Evolutionary conservation across 805 yeast species (phyloP).

Genomic region (Candida sakaeoensis): DNA sequence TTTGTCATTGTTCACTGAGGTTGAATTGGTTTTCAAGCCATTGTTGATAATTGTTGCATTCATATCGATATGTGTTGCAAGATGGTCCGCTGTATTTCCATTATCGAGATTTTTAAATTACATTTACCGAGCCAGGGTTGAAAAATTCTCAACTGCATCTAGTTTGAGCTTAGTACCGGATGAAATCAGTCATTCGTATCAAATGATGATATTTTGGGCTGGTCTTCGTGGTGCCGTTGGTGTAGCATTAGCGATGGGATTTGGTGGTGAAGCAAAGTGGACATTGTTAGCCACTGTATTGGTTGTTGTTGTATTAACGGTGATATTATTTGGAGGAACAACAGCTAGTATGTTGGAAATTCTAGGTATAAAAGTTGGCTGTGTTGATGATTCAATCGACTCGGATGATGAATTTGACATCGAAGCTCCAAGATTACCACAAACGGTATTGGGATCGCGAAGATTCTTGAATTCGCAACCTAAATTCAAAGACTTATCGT

Average conservation of each 20-base stretch:
- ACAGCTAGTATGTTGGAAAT: conserved; percentile 98
- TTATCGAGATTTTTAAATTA: conserved; percentile 80
- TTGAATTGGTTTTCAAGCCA: conserved; percentile 92
- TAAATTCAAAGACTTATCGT: conserved; percentile 1
- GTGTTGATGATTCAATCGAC: conserved; percentile 65
- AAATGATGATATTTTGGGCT: conserved; percentile 99
- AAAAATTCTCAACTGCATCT: conserved; percentile 28
- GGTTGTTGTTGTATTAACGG: conserved; percentile 95
- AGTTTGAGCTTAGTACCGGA: conserved; percentile 51
- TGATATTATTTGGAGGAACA: conserved; percentile 95
- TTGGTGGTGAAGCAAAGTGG: conserved; percentile 89
- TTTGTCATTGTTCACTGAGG: conserved; percentile 91
- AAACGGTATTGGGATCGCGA: conserved; percentile 20
- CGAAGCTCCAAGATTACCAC: conserved; percentile 58
- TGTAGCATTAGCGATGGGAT: conserved; percentile 96
- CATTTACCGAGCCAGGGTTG: conserved; percentile 59
- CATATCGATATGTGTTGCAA: conserved; percentile 84
- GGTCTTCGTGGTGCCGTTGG: conserved; percentile 99
- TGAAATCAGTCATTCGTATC: conserved; percentile 92
- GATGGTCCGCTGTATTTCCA: conserved; percentile 98
- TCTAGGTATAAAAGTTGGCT: conserved; percentile 88
- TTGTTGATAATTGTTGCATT: conserved; percentile 86
- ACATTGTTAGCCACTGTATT: conserved; percentile 89
- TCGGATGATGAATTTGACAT: conserved; percentile 95
- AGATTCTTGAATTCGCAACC: conserved; percentile 14